Evolutionary conservation across 441 rosid genomes (phyloP), one percentile per base, ranked within the genome.

Genomic region (Pelargonium exstipulatum): DNA sequence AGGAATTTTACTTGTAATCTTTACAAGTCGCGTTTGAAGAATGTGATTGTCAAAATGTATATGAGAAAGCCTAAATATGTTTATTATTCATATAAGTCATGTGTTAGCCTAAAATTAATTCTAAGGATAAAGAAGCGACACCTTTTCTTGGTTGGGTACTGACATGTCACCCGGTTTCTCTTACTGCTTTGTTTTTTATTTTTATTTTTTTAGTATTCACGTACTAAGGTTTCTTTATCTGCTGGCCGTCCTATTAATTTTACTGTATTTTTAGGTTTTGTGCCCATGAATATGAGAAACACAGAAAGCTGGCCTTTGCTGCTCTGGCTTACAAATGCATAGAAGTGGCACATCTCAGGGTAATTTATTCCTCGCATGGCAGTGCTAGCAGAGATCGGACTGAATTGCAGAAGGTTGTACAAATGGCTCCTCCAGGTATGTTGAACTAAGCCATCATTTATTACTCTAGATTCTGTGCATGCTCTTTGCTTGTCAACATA

Each of bases 311-410:
- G 97, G 89, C 88, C 74, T 83, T 88, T 80, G 94, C 94, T 79
- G 81, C 95, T 74, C 80, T 91, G 89, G 95, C 95, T 57, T 90
- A 86, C 80, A 94, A 94, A 83, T 90, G 99, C 80, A 80, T 81
- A 82, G 97, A 91, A 79, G 91, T 90, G 67, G 96, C 96, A 26
- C 85, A 79, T 77, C 80, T 84, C 91, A 90, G 89, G 82, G 70
- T 87, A 32, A 89, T 83, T 71, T 84, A 74, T 76, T 80, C 83
- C 75, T 83, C 73, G 75, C 72, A 76, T 74, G 64, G 77, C 69
- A 72, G 77, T 74, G 58, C 74, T 64, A 81, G 73, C 71, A 79
- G 83, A 75, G 93, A 91, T 55, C 74, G 76, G 80, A 76, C 62
- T 70, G 92, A 90, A 75, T 76, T 94, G 89, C 89, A 83, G 72